phyloP scores from a whole-genome alignment of 495 filamentous ascomycete genomes.

The Penicillium lividum region DNA sequence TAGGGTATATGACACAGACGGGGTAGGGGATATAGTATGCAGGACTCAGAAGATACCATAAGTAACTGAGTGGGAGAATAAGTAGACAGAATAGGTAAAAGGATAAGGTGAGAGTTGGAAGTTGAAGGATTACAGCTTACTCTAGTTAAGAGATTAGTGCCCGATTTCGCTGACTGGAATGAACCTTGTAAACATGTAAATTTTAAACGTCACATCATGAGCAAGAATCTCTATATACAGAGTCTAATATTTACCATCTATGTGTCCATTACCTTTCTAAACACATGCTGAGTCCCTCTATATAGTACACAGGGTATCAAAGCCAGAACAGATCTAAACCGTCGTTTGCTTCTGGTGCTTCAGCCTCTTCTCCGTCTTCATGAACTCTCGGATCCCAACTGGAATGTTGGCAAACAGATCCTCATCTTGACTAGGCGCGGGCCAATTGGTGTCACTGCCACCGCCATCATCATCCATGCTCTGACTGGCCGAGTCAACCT shows the following conservation, averaged over 20 bases:
- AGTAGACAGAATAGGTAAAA: too few relatives aligned
- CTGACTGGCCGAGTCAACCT: slow-evolving; percentile 40
- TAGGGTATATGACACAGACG: too few relatives aligned
- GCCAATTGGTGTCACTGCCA: slow-evolving; percentile 69
- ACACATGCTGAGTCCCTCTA: background rate
- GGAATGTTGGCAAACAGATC: slow-evolving; percentile 81
- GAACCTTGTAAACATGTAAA: background rate
- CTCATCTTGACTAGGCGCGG: slow-evolving; percentile 30
- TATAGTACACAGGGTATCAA: slow-evolving; percentile 3
- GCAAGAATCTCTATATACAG: slow-evolving; percentile 3
- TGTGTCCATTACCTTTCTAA: background rate
- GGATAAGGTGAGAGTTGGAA: too few relatives aligned
- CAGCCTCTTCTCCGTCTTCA: slow-evolving; percentile 93
- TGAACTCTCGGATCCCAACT: slow-evolving; percentile 93
- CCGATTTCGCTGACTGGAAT: too few relatives aligned
- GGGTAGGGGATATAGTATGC: too few relatives aligned
- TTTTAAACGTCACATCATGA: slow-evolving; percentile 5
- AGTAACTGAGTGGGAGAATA: too few relatives aligned
- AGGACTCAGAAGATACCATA: too few relatives aligned
- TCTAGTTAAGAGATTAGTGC: too few relatives aligned
- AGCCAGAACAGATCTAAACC: slow-evolving; percentile 11
- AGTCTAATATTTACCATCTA: slow-evolving; percentile 1
- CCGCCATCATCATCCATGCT: slow-evolving; percentile 85
- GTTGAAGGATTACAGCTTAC: too few relatives aligned
- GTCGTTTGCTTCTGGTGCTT: slow-evolving; percentile 53